Evolutionary conservation across 176 grass and related monocot genomes (phyloP), one percentile per base, ranked within the genome.

Genomic region (Raddia guianensis): DNA sequence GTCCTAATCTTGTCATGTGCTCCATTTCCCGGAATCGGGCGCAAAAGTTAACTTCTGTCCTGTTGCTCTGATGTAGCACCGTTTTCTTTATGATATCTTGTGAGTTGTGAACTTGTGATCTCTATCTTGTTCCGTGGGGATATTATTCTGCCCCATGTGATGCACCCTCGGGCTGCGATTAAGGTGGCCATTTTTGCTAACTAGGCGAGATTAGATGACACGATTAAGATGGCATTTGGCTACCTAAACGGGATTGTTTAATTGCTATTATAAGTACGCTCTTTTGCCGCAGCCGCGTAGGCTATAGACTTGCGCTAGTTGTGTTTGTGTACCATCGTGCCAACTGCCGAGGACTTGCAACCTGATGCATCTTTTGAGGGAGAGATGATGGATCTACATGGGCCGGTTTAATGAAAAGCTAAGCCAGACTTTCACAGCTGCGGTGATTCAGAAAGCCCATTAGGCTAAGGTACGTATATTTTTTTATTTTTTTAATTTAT

Each of bases 41-140:
- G 62, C 37, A 84, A 84, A 88, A 89, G 70, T 52, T 42, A 75
- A 48, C 37, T 12, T 70, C 69, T 84, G 81, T 84, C 76, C 46
- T 84, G 16, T 80, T 75, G 52, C 44, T 84, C 69, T 68, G 53
- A 88, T 88, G 37, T 61, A 75, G 34, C 55, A 11, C 1, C 11
- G 9, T 5, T 88, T 84, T 80, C 12, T 62, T 80, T 75, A 88
- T 54, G n/a, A 84, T 88, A 75, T 79, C 67, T 59, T 2, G 6
- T 0, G 27, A 27, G 68, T 59, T 2, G 6, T 42, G 81, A 88
- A 75, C 46, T 59, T 2, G 6, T 42, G 81, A 88, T 80, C 46
- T 68, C 69, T 0, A 34, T 48, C 10, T 45, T 74, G 61, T 52
- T 46, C 19, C 32, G 2, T 46, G 3, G 52, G 7, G 52, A 83